These are phyloP conservation scores for Phytophthora uliginosa DNA, from an alignment of 352 stramenopile genomes.

Conservation along the genomic window DNA sequence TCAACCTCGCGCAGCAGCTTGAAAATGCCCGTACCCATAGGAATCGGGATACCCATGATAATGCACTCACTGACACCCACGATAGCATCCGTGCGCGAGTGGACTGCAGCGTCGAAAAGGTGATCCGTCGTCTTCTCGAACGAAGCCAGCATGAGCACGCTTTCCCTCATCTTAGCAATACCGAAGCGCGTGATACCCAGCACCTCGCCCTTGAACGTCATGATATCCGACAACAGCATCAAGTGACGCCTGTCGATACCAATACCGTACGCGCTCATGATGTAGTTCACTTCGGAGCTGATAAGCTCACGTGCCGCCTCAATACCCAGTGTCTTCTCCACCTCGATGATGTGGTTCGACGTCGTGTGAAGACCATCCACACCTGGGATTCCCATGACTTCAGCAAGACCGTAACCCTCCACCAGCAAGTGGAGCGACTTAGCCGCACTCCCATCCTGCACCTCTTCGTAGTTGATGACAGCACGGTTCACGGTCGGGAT, in stretches of 20 bases:
- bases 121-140: conserved; percentile 99
- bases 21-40: conserved; percentile 98
- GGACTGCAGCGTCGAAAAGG: conserved; percentile 99
- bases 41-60: conserved; percentile 99
- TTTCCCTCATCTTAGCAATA: conserved; percentile 99
- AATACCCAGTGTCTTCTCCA: conserved; percentile 97
- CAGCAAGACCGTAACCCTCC: conserved; percentile 98
- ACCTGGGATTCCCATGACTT: conserved; percentile 98
- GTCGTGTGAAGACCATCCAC: conserved; percentile 97
- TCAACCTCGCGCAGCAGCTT: conserved; percentile 94
- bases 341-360: conserved; percentile 99
- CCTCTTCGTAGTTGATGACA: conserved; percentile 99
- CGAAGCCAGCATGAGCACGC: conserved; percentile 99
- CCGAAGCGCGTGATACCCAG: conserved; percentile 97
- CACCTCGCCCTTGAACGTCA: conserved; percentile 98
- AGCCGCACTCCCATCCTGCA: conserved; percentile 56
- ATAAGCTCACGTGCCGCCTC: conserved; percentile 98
- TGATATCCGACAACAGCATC: conserved; percentile 99
- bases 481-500: conserved; percentile 98
- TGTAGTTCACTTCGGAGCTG: conserved; percentile 98
- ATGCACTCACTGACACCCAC: conserved; percentile 99
- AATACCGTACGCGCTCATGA: conserved; percentile 99
- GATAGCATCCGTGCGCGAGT: conserved; percentile 98
- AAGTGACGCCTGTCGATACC: conserved; percentile 99
- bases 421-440: conserved; percentile 98